A percentile compares a stretch with the other conserved stretches of the same genome.
These are phyloP conservation scores for Hippophae gyantsensis DNA, from an alignment of 306 rosid species.

Conservation along the genomic window DNA sequence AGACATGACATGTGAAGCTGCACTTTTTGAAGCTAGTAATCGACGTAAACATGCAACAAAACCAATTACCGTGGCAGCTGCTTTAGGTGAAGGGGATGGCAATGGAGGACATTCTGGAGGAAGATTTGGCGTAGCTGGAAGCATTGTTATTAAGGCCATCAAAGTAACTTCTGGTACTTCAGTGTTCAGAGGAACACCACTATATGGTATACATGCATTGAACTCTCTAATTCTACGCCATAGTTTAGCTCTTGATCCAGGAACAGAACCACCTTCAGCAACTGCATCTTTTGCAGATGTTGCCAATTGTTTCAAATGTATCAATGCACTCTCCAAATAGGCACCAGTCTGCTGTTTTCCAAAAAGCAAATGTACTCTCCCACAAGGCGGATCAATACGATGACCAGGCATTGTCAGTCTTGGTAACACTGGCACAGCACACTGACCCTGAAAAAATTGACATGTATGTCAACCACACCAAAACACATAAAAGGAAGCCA, in stretches of 20 bases:
- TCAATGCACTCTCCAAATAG: slow-evolving; percentile 71
- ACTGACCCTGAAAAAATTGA: slow-evolving; percentile 62
- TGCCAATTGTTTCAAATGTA: slow-evolving; percentile 91
- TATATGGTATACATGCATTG: slow-evolving; percentile 82
- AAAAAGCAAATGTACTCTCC: slow-evolving; percentile 71
- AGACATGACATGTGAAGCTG: slow-evolving; percentile 92
- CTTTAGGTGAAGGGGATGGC: slow-evolving; percentile 99
- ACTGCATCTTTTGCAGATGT: slow-evolving; percentile 98
- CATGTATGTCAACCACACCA: slow-evolving; percentile 31
- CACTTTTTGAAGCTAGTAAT: slow-evolving; percentile 82
- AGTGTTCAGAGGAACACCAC: slow-evolving; percentile 70
- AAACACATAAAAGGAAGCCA: slow-evolving; percentile 9
- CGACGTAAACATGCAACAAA: slow-evolving; percentile 87
- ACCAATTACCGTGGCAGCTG: slow-evolving; percentile 98
- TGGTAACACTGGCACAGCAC: slow-evolving; percentile 84
- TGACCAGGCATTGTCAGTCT: slow-evolving; percentile 99
- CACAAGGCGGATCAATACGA: slow-evolving; percentile 94
- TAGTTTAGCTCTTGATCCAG: slow-evolving; percentile 97
- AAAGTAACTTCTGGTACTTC: slow-evolving; percentile 97
- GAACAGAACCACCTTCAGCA: slow-evolving; percentile 96
- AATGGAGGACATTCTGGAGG: slow-evolving; percentile 98
- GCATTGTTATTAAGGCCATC: slow-evolving; percentile 99
- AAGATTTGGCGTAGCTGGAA: slow-evolving; percentile 94
- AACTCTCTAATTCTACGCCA: slow-evolving; percentile 99
- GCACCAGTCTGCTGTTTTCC: slow-evolving; percentile 48